Base-by-base conservation (phyloP, 441 rosid genomes). In the Arabidopsis hybrid region DNA sequence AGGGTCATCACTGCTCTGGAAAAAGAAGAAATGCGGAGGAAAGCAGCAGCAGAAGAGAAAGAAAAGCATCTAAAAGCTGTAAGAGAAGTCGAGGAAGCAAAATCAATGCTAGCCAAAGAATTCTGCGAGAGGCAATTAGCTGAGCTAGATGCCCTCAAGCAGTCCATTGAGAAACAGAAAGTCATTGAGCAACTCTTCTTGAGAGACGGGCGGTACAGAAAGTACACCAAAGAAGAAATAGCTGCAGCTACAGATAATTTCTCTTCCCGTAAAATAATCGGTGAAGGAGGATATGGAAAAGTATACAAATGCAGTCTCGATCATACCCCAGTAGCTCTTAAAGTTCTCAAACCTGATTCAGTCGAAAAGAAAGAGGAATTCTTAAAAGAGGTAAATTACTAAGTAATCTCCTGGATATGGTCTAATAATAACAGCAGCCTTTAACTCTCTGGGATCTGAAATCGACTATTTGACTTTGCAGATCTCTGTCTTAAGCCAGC, bases 401-500 rank as follows among this genome's bases (percentile, higher is more conserved):
- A 47, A 64, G 17, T 36, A 73, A 4, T 45, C 46, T 45, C 47
- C 29, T 26, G 29, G 29, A 26, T 26, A 57, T 21, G 26, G 9
- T 29, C 55, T 29, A 38, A 29, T 47, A 26, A 63, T 38, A 69
- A 55, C 51, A n/a, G 39, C 18, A 73, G 16, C 34, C 55, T 40
- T 13, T 49, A 42, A 51, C 14, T 39, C 60, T 49, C 53, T 58
- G 62, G 21, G 34, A 26, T 49, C 7, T 59, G 32, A 38, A 21
- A 8, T 42, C 16, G 3, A 21, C 67, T 52, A 16, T 38, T 53
- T 11, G 42, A 32, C 36, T 72, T 73, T 81, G 81, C 88, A 91
- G 98, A 86, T 94, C 50, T 90, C 91, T 76, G 87, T 94, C 76
- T 85, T 94, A 62, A 90, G 97, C 84, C 93, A 88, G 79, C 82